phyloP scores from a whole-genome alignment of 331 rosid genomes.

The Phaseolus coccineus region DNA sequence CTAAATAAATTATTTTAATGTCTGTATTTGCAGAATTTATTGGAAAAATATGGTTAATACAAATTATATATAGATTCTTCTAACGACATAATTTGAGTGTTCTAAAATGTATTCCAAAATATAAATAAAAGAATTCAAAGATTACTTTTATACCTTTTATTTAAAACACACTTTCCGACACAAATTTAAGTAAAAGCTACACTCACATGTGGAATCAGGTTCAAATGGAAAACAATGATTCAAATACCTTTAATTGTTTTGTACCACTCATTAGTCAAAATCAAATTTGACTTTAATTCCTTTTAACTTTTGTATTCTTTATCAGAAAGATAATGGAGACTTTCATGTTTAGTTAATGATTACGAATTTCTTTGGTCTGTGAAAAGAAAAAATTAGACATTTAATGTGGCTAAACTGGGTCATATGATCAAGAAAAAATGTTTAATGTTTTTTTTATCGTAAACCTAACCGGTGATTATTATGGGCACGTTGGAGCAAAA shows the following conservation, averaged over 20 bases:
- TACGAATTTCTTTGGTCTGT: background rate
- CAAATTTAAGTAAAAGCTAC: no score
- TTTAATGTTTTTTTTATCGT: background rate
- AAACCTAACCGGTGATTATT: conserved; percentile 1
- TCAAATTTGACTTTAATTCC: background rate
- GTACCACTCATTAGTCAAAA: conserved; percentile 25
- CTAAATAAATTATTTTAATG: no score
- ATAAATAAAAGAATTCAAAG: no score
- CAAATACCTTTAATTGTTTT: background rate
- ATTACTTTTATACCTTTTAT: no score
- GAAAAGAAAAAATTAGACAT: background rate
- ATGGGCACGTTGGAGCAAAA: background rate
- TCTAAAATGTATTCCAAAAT: no score
- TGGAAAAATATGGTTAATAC: no score
- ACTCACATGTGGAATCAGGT: no score
- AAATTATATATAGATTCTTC: no score
- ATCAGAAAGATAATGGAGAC: background rate
- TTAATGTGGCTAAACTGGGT: conserved; percentile 10
- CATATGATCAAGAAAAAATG: background rate
- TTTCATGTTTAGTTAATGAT: conserved; percentile 8
- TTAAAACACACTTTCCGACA: no score
- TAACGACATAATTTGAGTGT: no score
- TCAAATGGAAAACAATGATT: no score
- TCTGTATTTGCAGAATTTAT: no score
- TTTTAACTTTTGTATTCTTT: background rate